phyloP scores from a whole-genome alignment of 108 stramenopile genomes.

The Cyclotella sp. region DNA sequence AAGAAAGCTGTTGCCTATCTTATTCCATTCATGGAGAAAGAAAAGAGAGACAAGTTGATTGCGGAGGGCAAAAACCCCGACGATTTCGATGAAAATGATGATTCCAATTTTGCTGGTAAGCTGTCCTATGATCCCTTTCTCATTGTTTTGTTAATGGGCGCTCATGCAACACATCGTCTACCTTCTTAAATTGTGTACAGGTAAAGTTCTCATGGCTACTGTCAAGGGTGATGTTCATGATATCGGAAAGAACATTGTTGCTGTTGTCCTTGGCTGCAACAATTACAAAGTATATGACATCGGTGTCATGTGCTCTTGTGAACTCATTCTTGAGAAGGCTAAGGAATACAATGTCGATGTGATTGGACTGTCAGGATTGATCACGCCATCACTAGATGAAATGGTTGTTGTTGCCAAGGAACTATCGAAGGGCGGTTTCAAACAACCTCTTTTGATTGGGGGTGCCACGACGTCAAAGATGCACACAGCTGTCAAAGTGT shows the following conservation, averaged over 20 bases:
- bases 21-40: slow-evolving; percentile 99
- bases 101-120: slow-evolving; percentile 85
- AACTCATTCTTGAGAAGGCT: slow-evolving; percentile 94
- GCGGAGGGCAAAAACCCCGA: slow-evolving; percentile 89
- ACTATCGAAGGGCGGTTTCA: slow-evolving; percentile 94
- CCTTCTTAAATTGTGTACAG: slow-evolving; percentile 33
- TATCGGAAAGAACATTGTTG: slow-evolving; percentile 99
- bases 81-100: slow-evolving; percentile 82
- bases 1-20: slow-evolving; percentile 99
- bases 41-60: slow-evolving; percentile 91
- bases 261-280: slow-evolving; percentile 99
- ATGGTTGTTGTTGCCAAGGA: slow-evolving; percentile 99
- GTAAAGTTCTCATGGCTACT: slow-evolving; percentile 99
- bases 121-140: background rate
- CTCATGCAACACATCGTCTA: slow-evolving; percentile 20
- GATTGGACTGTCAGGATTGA: slow-evolving; percentile 98
- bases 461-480: slow-evolving; percentile 99
- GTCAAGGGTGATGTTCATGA: slow-evolving; percentile 99
- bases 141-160: slow-evolving; percentile 5
- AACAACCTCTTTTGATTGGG: slow-evolving; percentile 96
- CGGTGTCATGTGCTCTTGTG: slow-evolving; percentile 98
- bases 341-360: slow-evolving; percentile 95
- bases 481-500: slow-evolving; percentile 99
- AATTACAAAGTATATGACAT: slow-evolving; percentile 99
- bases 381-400: slow-evolving; percentile 99